These are phyloP conservation scores for Moesziomyces parantarcticus DNA, from an alignment of 1,284 basidiomycete genomes.

Conservation along the genomic window DNA sequence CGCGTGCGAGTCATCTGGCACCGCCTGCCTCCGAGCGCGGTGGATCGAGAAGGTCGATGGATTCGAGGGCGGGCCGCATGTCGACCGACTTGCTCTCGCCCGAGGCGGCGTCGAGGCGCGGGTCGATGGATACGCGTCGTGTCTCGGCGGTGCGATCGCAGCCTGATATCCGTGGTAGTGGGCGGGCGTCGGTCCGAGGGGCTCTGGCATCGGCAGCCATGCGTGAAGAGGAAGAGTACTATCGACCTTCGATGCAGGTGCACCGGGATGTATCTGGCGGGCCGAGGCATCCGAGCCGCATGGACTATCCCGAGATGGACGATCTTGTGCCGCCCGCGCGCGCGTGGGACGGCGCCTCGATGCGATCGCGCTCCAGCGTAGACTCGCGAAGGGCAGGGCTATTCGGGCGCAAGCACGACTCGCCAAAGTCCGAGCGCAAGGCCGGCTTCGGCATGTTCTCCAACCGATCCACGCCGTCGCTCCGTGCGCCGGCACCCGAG, in stretches of 20 bases:
- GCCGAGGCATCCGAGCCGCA: slow-evolving; percentile 11
- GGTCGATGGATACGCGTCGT: slow-evolving; percentile 25
- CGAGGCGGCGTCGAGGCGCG: slow-evolving; percentile 18
- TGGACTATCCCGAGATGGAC: slow-evolving; percentile 39
- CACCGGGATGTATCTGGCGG: neutral
- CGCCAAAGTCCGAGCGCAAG: slow-evolving; percentile 4
- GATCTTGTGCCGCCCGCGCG: slow-evolving; percentile 34
- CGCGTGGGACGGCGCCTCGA: slow-evolving; percentile 17
- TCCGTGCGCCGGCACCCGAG: slow-evolving; percentile 33
- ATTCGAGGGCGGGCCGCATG: slow-evolving; percentile 9
- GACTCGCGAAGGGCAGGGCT: slow-evolving; percentile 6
- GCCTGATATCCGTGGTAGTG: slow-evolving; percentile 16
- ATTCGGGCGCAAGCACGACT: neutral
- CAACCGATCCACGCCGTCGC: slow-evolving; percentile 34
- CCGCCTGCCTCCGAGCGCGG: slow-evolving; percentile 17
- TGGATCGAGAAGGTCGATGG: slow-evolving; percentile 7
- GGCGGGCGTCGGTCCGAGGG: slow-evolving; percentile 10
- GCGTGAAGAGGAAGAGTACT: slow-evolving; percentile 5
- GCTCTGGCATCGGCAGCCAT: slow-evolving; percentile 28
- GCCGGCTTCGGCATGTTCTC: slow-evolving; percentile 20
- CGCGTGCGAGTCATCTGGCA: slow-evolving; percentile 17
- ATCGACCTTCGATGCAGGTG: slow-evolving; percentile 11
- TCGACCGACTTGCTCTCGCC: slow-evolving; percentile 12
- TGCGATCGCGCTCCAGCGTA: slow-evolving; percentile 18
- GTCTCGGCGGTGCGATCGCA: slow-evolving; percentile 20